phyloP scores from a whole-genome alignment of 2,329 filamentous ascomycete genomes.

The Tolypocladium nubicola region DNA sequence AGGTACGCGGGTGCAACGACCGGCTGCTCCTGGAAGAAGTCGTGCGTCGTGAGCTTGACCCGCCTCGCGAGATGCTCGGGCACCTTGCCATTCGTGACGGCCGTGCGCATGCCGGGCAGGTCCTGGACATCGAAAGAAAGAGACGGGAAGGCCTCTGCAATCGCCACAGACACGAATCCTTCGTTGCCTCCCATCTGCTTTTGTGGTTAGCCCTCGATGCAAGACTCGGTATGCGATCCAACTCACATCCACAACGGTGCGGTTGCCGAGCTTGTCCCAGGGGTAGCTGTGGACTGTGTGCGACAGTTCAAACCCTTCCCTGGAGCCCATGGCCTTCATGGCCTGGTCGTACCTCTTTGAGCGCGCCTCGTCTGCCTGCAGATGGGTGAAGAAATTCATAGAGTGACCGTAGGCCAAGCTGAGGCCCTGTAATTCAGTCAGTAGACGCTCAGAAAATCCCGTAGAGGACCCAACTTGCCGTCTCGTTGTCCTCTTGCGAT shows the following conservation, averaged over 20 bases:
- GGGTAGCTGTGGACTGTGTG: constrained; percentile 10
- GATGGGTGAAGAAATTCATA: constrained; percentile 15
- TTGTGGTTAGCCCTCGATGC: not conserved
- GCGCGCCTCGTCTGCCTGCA: constrained; percentile 13
- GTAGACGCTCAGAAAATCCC: not conserved
- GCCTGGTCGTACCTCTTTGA: constrained; percentile 19
- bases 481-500: constrained; percentile 23
- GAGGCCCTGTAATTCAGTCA: constrained; percentile 9
- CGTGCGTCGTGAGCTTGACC: constrained; percentile 32
- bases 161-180: constrained; percentile 11
- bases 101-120: constrained; percentile 27
- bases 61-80: constrained; percentile 18
- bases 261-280: constrained; percentile 13
- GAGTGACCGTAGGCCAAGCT: constrained; percentile 15
- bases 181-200: constrained; percentile 14
- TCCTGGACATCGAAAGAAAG: constrained; percentile 39
- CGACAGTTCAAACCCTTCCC: constrained; percentile 12
- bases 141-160: constrained; percentile 12
- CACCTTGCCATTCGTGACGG: constrained; percentile 18
- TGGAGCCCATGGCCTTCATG: constrained; percentile 16
- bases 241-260: constrained; percentile 16
- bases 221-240: not conserved
- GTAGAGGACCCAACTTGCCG: constrained; percentile 5
- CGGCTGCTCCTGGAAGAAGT: constrained; percentile 42
- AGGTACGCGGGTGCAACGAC: constrained; percentile 41